Evolutionary conservation across 192 early-diverging fungal species (phyloP).

Genomic region (Mortierella alpina): DNA sequence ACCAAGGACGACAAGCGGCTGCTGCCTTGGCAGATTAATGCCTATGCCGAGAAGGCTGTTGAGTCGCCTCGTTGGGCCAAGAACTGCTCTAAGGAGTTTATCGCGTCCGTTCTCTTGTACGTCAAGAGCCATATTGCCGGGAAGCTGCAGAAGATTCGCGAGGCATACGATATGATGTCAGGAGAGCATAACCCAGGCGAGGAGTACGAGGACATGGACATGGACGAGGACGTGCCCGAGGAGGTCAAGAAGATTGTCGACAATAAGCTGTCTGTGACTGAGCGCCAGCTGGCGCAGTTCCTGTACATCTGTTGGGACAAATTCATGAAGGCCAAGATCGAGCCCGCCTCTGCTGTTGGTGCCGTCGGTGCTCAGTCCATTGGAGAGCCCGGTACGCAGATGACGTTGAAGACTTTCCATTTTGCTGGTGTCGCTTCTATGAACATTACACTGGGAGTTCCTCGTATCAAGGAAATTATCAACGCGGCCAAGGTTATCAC

Average conservation of each 20-base stretch:
- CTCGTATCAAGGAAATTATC: constrained; percentile 99
- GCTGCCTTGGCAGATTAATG: constrained; percentile 73
- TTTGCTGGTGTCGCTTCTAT: constrained; percentile 99
- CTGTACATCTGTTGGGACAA: constrained; percentile 83
- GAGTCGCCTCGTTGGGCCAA: constrained; percentile 60
- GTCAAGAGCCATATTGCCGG: constrained; percentile 66
- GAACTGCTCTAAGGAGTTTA: constrained; percentile 70
- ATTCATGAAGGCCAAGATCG: constrained; percentile 90
- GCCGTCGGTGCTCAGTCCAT: constrained; percentile 97
- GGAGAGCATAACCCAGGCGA: constrained; percentile 61
- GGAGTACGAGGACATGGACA: constrained; percentile 66
- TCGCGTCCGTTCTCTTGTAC: constrained; percentile 68
- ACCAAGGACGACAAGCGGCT: constrained; percentile 55
- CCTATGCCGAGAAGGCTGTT: constrained; percentile 62
- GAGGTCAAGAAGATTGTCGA: constrained; percentile 65
- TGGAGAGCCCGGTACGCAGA: constrained; percentile 99
- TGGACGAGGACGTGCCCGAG: constrained; percentile 55
- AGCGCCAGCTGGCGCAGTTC: constrained; percentile 77
- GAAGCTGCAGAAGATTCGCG: constrained; percentile 69
- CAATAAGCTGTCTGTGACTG: constrained; percentile 79
- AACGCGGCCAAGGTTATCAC: constrained; percentile 96
- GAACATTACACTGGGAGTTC: constrained; percentile 99
- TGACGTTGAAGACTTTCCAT: constrained; percentile 99
- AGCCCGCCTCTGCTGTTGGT: constrained; percentile 96
- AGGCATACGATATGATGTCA: constrained; percentile 61